Base-by-base conservation (phyloP, 75 land plant genomes). In the Pseudotsuga menziesii region DNA sequence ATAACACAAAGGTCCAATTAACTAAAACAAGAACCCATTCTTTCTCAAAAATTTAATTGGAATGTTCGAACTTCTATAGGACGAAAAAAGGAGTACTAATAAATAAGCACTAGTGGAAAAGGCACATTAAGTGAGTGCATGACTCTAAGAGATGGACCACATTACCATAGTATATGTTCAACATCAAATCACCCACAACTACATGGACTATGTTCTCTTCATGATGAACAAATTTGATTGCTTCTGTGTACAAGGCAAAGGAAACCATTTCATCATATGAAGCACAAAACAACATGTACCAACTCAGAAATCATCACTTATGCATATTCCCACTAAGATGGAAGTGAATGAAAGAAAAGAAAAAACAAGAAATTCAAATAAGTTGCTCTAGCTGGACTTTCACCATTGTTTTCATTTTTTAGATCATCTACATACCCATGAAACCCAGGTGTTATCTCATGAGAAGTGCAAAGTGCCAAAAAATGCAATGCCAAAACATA, bases 181-280 rank as follows among this genome's bases (percentile, higher is more conserved):
- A 88, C 29, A 93, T 92, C 61, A 97, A 80, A 69, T 95, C 89
- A 80, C 99, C 91, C 23, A 97, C 91, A 72, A 98, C 99, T 79
- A 88, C 94, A 59, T 95, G 94, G 9, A 97, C 81, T 98, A 97
- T 97, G 66, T 74, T 87, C 73, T 97, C 99, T 77, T 97, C 99
- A 85, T 94, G 98, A 78, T 90, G 93, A 78, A 94, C 95, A 84
- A 92, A 97, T 75, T 83, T 83, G 77, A 97, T 88, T 56, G 98
- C 99, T 78, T 97, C 93, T 73, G 76, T 83, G 82, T 97, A 97
- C 66, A 97, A 78, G 70, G 99, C 98, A 79, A 97, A 97, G 25
- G 93, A 88, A 69, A 89, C 86, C 58, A 97, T 82, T 73, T 92
- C 87, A 62, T 97, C 98, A 98, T 97, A 84, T 61, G 79, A 69